phyloP scores from a whole-genome alignment of 805 yeast genomes.

The Candida sonorensis region DNA sequence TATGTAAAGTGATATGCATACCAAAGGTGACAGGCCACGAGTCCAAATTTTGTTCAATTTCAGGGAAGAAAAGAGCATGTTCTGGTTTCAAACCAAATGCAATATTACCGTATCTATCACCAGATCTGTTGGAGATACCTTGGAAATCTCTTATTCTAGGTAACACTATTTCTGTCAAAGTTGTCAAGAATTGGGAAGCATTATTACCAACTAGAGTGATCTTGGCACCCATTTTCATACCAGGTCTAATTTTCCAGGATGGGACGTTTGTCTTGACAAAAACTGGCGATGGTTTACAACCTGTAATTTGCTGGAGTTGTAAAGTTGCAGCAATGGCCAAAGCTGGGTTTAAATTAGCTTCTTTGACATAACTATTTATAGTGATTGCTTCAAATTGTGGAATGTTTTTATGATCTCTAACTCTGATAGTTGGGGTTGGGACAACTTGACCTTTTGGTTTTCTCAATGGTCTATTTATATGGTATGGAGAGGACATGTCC shows the following conservation, averaged over 20 bases:
- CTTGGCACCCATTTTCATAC: slow-evolving; percentile 88
- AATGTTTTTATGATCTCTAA: slow-evolving; percentile 59
- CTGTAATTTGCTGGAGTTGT: slow-evolving; percentile 91
- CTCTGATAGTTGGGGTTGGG: slow-evolving; percentile 67
- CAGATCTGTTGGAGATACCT: slow-evolving; percentile 70
- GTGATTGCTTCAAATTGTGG: slow-evolving; percentile 66
- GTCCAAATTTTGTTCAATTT: slow-evolving; percentile 84
- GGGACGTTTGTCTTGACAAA: slow-evolving; percentile 76
- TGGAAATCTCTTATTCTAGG: slow-evolving; percentile 86
- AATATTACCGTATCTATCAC: slow-evolving; percentile 81
- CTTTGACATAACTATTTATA: slow-evolving; percentile 70
- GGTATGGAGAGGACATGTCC: slow-evolving; percentile 86
- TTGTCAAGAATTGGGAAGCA: slow-evolving; percentile 77
- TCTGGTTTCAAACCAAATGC: slow-evolving; percentile 77
- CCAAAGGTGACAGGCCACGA: slow-evolving; percentile 85
- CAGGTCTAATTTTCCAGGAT: slow-evolving; percentile 80
- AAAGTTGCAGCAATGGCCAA: slow-evolving; percentile 69
- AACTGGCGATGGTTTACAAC: slow-evolving; percentile 68
- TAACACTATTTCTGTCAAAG: slow-evolving; percentile 84
- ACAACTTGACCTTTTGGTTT: slow-evolving; percentile 72
- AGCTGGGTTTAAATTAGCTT: slow-evolving; percentile 64
- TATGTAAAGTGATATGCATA: slow-evolving; percentile 75
- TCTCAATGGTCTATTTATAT: slow-evolving; percentile 70
- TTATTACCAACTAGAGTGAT: slow-evolving; percentile 70
- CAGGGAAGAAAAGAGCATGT: slow-evolving; percentile 82